A percentile compares a stretch with the other conserved stretches of the same genome.
Evolutionary conservation across 495 filamentous ascomycete genomes (phyloP).

Genomic region (Talaromyces proteolyticus): DNA sequence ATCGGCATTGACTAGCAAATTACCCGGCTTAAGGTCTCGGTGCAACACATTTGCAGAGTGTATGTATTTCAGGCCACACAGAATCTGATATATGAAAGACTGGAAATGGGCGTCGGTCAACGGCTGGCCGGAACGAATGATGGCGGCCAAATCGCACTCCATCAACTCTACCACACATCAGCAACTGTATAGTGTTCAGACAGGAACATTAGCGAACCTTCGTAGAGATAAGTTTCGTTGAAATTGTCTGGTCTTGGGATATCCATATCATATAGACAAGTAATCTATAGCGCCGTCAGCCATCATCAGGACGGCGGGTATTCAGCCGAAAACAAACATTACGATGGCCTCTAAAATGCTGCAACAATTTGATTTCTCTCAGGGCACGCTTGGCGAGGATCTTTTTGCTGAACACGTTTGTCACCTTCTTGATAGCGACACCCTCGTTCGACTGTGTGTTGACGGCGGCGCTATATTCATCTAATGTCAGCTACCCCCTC

Average conservation of each 20-base stretch:
- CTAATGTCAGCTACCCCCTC: too few species aligned
- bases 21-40: conserved; percentile 94
- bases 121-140: conserved; percentile 92
- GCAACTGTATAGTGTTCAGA: conserved; percentile 2
- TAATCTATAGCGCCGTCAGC: conserved; percentile 63
- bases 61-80: conserved; percentile 96
- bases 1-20: conserved; percentile 95
- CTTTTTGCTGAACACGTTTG: conserved; percentile 99
- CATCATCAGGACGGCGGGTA: neutral
- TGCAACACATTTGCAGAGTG: conserved; percentile 97
- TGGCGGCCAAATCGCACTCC: conserved; percentile 98
- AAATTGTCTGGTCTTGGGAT: conserved; percentile 97
- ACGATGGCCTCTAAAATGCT: conserved; percentile 90
- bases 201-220: conserved; percentile 52
- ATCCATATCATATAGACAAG: conserved; percentile 99
- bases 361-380: conserved; percentile 96
- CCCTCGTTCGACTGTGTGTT: conserved; percentile 89
- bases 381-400: conserved; percentile 96
- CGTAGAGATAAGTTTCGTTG: conserved; percentile 98
- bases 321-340: conserved; percentile 43
- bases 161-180: conserved; percentile 67
- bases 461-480: conserved; percentile 81
- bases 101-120: conserved; percentile 96
- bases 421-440: conserved; percentile 99
- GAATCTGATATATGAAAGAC: conserved; percentile 91